A percentile compares a stretch with the other conserved stretches of the same genome.
phyloP scores from a whole-genome alignment of 352 stramenopile genomes.

The Globisporangium nodosum region DNA sequence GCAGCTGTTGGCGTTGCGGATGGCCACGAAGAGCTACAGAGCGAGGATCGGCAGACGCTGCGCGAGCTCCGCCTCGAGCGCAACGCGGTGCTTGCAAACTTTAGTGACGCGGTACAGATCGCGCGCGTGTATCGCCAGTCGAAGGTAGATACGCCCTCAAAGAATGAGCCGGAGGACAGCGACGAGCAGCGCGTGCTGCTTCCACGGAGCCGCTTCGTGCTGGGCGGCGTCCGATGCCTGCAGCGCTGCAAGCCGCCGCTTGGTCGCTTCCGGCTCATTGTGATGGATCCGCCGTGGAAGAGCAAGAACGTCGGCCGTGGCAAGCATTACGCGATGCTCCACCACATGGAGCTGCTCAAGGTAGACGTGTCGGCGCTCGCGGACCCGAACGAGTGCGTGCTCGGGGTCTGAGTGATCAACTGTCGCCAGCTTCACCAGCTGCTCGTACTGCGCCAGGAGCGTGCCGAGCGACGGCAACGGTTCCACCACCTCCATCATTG shows the following conservation, averaged over 20 bases:
- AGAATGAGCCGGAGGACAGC: background rate
- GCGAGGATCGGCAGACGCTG: background rate
- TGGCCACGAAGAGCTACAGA: background rate
- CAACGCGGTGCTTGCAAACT: conserved; percentile 3
- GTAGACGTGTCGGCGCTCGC: conserved; percentile 29
- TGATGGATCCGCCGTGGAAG: conserved; percentile 71
- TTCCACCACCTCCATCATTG: too few species aligned
- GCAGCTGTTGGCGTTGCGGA: background rate
- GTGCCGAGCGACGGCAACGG: too few species aligned
- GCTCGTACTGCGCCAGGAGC: too few species aligned
- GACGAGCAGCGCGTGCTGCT: conserved; percentile 12
- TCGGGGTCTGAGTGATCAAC: conserved; percentile 75
- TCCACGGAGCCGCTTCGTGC: conserved; percentile 19
- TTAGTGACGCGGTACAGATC: conserved; percentile 14
- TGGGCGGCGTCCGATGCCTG: conserved; percentile 19
- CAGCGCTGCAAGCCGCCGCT: conserved; percentile 4
- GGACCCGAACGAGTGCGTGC: conserved; percentile 34
- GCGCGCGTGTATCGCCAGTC: background rate
- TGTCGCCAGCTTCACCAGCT: too few species aligned
- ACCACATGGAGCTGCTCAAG: conserved; percentile 49
- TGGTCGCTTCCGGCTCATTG: conserved; percentile 30
- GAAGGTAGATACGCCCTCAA: too few species aligned
- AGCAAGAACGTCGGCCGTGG: conserved; percentile 70
- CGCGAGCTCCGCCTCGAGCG: background rate
- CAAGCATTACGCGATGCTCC: conserved; percentile 50